Base-by-base conservation (phyloP, 164 flowering plant species). In the Kalanchoe fedtschenkoi region DNA sequence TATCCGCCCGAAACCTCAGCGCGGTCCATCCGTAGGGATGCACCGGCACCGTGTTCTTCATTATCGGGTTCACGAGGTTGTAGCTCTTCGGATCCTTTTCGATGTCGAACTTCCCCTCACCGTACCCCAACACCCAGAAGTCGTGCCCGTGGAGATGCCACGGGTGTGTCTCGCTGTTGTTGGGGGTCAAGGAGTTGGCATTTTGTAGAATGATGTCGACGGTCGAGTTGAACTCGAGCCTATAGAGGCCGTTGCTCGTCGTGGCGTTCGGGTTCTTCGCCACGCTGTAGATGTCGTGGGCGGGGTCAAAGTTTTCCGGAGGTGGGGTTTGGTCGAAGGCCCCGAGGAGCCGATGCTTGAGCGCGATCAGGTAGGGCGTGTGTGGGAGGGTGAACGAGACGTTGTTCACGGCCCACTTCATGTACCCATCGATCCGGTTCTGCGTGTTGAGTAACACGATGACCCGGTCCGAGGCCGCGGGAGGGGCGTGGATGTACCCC, bases 141-240 rank as follows among this genome's bases (percentile, higher is more conserved):
- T 90, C 90, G 60, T 90, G 95, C n/a, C 96, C 96, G 42, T 87
- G 95, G 1, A 87, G 71, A 65, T 89, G 97, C 97, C 97, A 89
- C 0, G 97, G 97, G 58, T 89, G 97, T 1, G 87, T 84, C 72
- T 87, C 97, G 47, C 90, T 87, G 21, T 62, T 74, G 42, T 79
- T 78, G 0, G 2, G 0, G 0, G 1, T 51, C 85, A 82, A 69
- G 0, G 79, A 64, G 62, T 86, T 83, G 0, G 90, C 91, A 65
- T 86, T 89, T 60, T 86, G 96, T 22, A 89, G 68, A 4, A 89
- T 67, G 6, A 89, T 55, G 41, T 89, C 96, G 21, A 89, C 80
- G 1, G 83, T 81, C 0, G 83, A 42, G 62, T 83, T 81, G 73
- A 85, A 83, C 35, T 74, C 1, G 16, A 89, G 54, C 66, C 74